These are phyloP conservation scores for Xylariomycetidae sp. DNA, from an alignment of 2,329 filamentous ascomycete species.

Conservation along the genomic window DNA sequence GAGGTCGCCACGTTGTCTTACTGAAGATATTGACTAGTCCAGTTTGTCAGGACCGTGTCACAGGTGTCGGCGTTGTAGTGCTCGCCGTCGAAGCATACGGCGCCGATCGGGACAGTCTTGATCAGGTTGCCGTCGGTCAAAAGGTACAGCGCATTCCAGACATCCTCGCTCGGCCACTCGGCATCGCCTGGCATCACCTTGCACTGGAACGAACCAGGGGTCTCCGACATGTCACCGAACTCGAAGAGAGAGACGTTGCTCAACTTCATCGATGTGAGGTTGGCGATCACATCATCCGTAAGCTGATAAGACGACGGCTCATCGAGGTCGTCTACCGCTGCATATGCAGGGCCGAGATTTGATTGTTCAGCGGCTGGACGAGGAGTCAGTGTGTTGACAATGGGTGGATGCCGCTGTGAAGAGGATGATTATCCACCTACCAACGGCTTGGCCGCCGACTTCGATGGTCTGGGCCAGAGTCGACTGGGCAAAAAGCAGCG, in stretches of 20 bases:
- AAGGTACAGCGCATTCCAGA: slow-evolving; percentile 2
- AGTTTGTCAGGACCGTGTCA: slow-evolving; percentile 4
- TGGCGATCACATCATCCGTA: background rate
- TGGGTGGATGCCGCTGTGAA: too few species aligned
- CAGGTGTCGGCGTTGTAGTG: slow-evolving; percentile 4
- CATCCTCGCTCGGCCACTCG: slow-evolving; percentile 3
- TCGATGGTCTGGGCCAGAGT: too few species aligned
- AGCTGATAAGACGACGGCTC: too few species aligned
- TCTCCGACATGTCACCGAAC: background rate
- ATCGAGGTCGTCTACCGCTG: too few species aligned
- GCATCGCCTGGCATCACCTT: slow-evolving; percentile 24
- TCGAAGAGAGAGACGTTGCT: background rate
- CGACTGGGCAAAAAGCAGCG: too few species aligned
- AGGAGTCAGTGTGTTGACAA: too few species aligned
- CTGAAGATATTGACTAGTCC: background rate
- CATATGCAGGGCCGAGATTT: too few species aligned
- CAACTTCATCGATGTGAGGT: background rate
- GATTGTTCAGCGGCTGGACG: too few species aligned
- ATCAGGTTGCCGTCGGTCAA: slow-evolving; percentile 5
- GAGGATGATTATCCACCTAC: too few species aligned
- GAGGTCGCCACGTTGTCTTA: background rate
- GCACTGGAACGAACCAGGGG: slow-evolving; percentile 10
- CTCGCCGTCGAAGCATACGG: slow-evolving; percentile 5
- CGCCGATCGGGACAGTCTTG: slow-evolving; percentile 5
- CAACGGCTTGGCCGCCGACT: too few species aligned